Conservation (phyloP, 1,139 yeast species). For the Sugiyamaella grinbergsii region DNA sequence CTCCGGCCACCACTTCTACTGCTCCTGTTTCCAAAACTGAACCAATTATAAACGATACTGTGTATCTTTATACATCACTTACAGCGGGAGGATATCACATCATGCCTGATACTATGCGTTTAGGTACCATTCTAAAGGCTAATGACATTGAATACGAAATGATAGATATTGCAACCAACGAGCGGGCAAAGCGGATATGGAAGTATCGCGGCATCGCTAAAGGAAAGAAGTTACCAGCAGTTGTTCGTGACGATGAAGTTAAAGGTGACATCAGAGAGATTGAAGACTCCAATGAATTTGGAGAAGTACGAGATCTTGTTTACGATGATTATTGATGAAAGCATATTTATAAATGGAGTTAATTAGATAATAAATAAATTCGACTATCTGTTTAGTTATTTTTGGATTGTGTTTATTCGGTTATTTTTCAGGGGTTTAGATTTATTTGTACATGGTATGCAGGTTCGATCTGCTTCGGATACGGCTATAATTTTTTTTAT, state of each 20-base stretch:
- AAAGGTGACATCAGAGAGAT: constrained; percentile 85
- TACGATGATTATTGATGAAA: constrained; percentile 33
- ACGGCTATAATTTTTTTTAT: constrained; percentile 5
- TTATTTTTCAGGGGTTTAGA: neutral
- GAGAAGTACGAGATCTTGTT: constrained; percentile 46
- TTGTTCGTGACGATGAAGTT: constrained; percentile 82
- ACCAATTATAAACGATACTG: constrained; percentile 17
- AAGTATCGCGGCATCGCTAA: constrained; percentile 58
- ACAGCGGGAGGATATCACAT: constrained; percentile 88
- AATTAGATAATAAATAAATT: neutral
- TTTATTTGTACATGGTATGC: neutral
- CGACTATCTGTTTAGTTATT: too few relatives aligned
- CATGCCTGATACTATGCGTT: constrained; percentile 75
- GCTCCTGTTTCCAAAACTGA: constrained; percentile 15
- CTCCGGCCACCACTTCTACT: neutral
- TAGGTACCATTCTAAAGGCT: constrained; percentile 74
- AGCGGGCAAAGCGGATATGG: constrained; percentile 85
- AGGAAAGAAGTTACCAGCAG: constrained; percentile 84
- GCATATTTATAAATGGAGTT: neutral
- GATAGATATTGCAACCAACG: constrained; percentile 86
- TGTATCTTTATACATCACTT: constrained; percentile 68
- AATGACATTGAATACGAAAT: constrained; percentile 68
- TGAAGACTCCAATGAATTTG: constrained; percentile 75
- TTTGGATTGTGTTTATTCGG: too few relatives aligned
- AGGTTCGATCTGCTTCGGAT: neutral